A percentile compares a stretch with the other conserved stretches of the same genome.
phyloP scores from a whole-genome alignment of 225 moss, liverwort and hornwort genomes.

The Bryoerythrophyllum caledonicum region DNA sequence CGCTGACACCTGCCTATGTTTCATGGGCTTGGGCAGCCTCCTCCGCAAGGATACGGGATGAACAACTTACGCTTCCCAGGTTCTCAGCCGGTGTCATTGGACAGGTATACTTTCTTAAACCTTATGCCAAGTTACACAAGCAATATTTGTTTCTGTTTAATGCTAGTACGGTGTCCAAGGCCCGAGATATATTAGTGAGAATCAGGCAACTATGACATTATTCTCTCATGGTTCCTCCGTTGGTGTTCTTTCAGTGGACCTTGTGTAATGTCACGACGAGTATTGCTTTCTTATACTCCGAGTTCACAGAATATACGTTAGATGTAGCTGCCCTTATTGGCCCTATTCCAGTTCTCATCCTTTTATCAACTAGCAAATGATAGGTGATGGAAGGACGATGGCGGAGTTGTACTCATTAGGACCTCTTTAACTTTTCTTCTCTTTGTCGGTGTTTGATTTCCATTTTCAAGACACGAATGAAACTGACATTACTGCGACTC shows the following conservation, averaged over 20 bases:
- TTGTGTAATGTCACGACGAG: not conserved
- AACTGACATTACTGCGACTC: slow-evolving; percentile 18
- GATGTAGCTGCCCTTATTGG: not conserved
- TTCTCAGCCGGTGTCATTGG: slow-evolving; percentile 97
- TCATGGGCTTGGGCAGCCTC: slow-evolving; percentile 69
- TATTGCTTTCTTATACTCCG: not conserved
- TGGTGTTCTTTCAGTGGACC: slow-evolving; percentile 10
- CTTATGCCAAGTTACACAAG: too few species aligned
- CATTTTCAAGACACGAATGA: slow-evolving; percentile 1
- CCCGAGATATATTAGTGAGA: not conserved
- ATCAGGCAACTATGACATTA: slow-evolving; percentile 8
- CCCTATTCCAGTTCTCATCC: slow-evolving; percentile 11
- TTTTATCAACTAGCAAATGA: slow-evolving; percentile 3
- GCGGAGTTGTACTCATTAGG: not conserved
- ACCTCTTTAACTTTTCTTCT: not conserved
- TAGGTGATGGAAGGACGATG: slow-evolving; percentile 19
- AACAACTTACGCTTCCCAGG: slow-evolving; percentile 82
- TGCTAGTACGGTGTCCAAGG: not conserved
- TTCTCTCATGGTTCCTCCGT: slow-evolving; percentile 3
- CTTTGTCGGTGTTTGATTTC: not conserved
- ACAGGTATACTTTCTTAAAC: slow-evolving; percentile 54
- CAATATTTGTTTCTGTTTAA: not conserved
- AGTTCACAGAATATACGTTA: slow-evolving; percentile 12
- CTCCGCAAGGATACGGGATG: slow-evolving; percentile 58
- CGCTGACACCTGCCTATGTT: slow-evolving; percentile 71